phyloP scores from a whole-genome alignment of 2,329 filamentous ascomycete species.

The Nigrospora oryzae region DNA sequence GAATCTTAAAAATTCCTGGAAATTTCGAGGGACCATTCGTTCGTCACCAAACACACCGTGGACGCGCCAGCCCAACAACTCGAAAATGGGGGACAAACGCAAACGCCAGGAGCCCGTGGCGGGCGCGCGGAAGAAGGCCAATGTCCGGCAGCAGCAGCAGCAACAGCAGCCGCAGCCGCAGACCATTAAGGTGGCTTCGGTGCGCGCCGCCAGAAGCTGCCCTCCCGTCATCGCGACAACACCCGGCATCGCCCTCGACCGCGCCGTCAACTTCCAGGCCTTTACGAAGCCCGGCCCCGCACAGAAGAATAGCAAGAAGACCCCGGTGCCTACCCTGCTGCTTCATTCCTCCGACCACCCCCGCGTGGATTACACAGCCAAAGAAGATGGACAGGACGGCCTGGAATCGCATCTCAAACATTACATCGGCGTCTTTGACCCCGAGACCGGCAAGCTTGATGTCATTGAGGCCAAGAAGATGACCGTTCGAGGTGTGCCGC shows the following conservation, averaged over 20 bases:
- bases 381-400: constrained; percentile 37
- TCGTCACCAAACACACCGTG: too few relatives aligned
- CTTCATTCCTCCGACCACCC: constrained; percentile 49
- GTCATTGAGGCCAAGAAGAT: constrained; percentile 58
- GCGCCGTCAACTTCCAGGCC: constrained; percentile 33
- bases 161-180: constrained; percentile 14
- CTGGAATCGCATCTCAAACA: constrained; percentile 44
- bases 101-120: constrained; percentile 23
- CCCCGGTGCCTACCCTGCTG: constrained; percentile 37
- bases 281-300: constrained; percentile 32
- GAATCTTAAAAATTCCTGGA: too few relatives aligned
- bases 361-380: constrained; percentile 51
- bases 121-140: constrained; percentile 44
- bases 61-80: too few relatives aligned
- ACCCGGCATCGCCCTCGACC: constrained; percentile 28
- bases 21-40: too few relatives aligned
- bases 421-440: constrained; percentile 58
- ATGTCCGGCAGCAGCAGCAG: constrained; percentile 27
- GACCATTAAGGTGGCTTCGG: constrained; percentile 35
- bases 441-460: constrained; percentile 47
- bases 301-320: constrained; percentile 30
- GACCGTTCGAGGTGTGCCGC: constrained; percentile 48
- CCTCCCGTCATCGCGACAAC: constrained; percentile 43
- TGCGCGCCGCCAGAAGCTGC: constrained; percentile 34
- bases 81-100: neutral